phyloP scores from a whole-genome alignment of 1,284 basidiomycete genomes.

The Irpex sp. region DNA sequence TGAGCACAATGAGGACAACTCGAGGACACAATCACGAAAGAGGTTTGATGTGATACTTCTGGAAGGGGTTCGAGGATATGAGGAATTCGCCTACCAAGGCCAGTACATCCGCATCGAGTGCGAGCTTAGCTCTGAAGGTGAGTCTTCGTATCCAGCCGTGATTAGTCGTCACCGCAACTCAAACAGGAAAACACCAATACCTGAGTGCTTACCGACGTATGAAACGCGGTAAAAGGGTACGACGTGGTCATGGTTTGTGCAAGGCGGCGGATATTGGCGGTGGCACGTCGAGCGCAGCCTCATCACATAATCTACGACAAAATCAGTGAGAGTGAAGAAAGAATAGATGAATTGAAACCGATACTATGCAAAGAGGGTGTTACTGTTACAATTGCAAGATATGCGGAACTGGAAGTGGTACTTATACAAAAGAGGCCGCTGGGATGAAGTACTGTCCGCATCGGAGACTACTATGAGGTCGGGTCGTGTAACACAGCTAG shows the following conservation, averaged over 20 bases:
- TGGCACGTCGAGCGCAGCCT: not conserved
- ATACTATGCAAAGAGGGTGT: not conserved
- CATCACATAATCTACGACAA: not conserved
- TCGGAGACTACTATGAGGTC: conserved; percentile 16
- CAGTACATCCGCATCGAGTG: not conserved
- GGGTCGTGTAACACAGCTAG: conserved; percentile 85
- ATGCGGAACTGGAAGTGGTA: not conserved
- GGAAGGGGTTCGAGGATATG: not conserved
- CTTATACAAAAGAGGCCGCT: not conserved
- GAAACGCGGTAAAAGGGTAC: conserved; percentile 11
- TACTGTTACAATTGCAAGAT: not conserved
- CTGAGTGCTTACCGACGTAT: conserved; percentile 6
- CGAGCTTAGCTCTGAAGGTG: not conserved
- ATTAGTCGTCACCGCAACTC: not conserved
- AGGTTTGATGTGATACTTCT: no score
- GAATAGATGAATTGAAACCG: not conserved
- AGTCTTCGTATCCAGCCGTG: not conserved
- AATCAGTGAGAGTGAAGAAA: not conserved
- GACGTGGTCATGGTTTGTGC: not conserved
- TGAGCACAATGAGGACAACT: no score
- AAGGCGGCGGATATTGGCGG: not conserved
- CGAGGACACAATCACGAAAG: no score
- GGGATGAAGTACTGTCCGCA: not conserved
- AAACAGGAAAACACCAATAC: conserved; percentile 5
- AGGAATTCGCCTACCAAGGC: not conserved